phyloP scores from a whole-genome alignment of 2,329 filamentous ascomycete genomes.

The Arachnopeziza araneosa region DNA sequence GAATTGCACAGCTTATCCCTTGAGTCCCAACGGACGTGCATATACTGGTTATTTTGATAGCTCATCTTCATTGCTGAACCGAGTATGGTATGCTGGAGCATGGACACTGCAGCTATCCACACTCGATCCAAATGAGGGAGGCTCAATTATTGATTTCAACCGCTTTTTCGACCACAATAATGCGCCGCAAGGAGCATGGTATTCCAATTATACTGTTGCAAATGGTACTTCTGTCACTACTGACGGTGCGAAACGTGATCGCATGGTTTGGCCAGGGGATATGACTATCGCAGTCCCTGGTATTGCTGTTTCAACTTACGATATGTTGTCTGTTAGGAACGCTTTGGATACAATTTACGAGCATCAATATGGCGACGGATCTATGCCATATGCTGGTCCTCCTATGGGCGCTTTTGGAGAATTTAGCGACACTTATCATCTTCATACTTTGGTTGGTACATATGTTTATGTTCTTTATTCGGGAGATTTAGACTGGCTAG shows the following conservation, averaged over 20 bases:
- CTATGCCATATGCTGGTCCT: slow-evolving; percentile 45
- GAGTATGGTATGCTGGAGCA: slow-evolving; percentile 46
- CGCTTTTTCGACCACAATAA: slow-evolving; percentile 28
- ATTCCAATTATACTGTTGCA: slow-evolving; percentile 30
- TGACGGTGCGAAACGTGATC: slow-evolving; percentile 55
- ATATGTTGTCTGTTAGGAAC: slow-evolving; percentile 42
- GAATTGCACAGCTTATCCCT: slow-evolving; percentile 37
- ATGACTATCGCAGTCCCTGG: slow-evolving; percentile 51
- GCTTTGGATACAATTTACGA: slow-evolving; percentile 45
- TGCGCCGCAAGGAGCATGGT: slow-evolving; percentile 28
- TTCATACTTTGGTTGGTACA: slow-evolving; percentile 53
- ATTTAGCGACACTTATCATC: slow-evolving; percentile 52
- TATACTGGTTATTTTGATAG: slow-evolving; percentile 50
- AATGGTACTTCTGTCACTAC: slow-evolving; percentile 29
- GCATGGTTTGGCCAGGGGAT: slow-evolving; percentile 57
- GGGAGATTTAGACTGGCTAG: slow-evolving; percentile 46
- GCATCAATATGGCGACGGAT: slow-evolving; percentile 34
- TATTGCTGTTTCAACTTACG: slow-evolving; percentile 50
- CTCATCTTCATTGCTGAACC: slow-evolving; percentile 46
- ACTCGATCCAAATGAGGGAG: slow-evolving; percentile 32
- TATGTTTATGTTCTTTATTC: slow-evolving; percentile 54
- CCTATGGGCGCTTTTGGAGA: slow-evolving; percentile 38
- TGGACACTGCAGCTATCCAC: slow-evolving; percentile 42
- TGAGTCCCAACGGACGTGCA: slow-evolving; percentile 42
- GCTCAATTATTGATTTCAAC: slow-evolving; percentile 33